Evolutionary conservation across 768 basidiomycete genomes (phyloP).

Genomic region (Paxillus rubicundulus): DNA sequence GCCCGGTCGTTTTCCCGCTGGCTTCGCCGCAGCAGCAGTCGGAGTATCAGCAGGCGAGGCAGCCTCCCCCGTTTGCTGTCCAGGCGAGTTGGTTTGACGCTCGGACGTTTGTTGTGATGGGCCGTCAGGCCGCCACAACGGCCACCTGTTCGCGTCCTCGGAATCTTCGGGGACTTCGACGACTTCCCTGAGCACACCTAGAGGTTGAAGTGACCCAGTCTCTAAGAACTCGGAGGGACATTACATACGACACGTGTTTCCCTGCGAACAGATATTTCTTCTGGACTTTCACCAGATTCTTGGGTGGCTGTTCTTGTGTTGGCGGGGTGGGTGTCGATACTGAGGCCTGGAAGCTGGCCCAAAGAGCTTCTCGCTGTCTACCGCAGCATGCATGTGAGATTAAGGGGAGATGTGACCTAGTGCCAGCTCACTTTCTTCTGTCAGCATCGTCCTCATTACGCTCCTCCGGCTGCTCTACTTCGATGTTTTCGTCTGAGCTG

Average conservation of each 20-base stretch:
- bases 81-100: slow-evolving; percentile 5
- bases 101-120: slow-evolving; percentile 1
- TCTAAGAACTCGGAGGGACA: slow-evolving; percentile 24
- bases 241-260: slow-evolving; percentile 70
- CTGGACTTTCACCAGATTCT: slow-evolving; percentile 60
- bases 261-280: slow-evolving; percentile 76
- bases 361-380: slow-evolving; percentile 63
- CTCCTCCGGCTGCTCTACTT: slow-evolving; percentile 31
- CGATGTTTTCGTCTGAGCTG: slow-evolving; percentile 36
- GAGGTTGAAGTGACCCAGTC: slow-evolving; percentile 7
- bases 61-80: not conserved
- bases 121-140: slow-evolving; percentile 39
- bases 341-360: slow-evolving; percentile 68
- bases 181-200: slow-evolving; percentile 53
- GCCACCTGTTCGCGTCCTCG: slow-evolving; percentile 75
- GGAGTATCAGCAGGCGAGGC: not conserved
- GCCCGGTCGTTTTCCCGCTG: slow-evolving; percentile 46
- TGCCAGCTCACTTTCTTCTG: slow-evolving; percentile 42
- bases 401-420: not conserved
- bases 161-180: slow-evolving; percentile 73
- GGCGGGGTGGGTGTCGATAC: slow-evolving; percentile 34
- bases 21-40: not conserved
- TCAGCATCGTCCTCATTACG: slow-evolving; percentile 37
- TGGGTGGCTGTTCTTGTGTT: slow-evolving; percentile 19
- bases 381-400: not conserved